A percentile compares a stretch with the other conserved stretches of the same genome.
Conservation (phyloP, 2,329 filamentous ascomycete species). For the Trichoderma sp. region DNA sequence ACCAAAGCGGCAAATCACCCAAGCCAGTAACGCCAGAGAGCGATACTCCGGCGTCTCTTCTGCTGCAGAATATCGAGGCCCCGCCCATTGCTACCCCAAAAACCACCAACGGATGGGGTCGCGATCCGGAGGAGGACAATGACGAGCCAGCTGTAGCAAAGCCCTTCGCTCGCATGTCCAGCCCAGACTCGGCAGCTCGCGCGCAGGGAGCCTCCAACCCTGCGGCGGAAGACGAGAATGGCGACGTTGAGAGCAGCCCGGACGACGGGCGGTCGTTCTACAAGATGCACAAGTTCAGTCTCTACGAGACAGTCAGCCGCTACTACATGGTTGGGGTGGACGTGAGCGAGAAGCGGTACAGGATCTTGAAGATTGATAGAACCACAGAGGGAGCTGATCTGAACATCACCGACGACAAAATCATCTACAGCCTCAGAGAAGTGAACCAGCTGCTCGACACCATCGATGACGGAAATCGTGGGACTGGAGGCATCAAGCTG, state of each 20-base stretch:
- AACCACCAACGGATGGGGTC: constrained; percentile 30
- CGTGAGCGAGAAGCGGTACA: constrained; percentile 82
- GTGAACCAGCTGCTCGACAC: constrained; percentile 92
- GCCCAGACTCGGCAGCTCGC: constrained; percentile 48
- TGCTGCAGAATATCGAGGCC: constrained; percentile 42
- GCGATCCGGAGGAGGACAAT: constrained; percentile 51
- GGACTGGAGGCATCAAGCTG: constrained; percentile 83
- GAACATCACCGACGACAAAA: constrained; percentile 89
- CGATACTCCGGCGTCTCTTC: constrained; percentile 38
- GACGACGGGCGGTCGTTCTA: constrained; percentile 43
- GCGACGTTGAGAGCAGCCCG: constrained; percentile 28
- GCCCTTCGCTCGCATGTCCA: constrained; percentile 59
- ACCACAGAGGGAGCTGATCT: constrained; percentile 76
- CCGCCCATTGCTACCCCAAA: constrained; percentile 34
- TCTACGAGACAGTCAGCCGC: constrained; percentile 91
- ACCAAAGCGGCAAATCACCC: constrained; percentile 1
- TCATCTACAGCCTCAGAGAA: constrained; percentile 87
- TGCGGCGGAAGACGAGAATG: constrained; percentile 30
- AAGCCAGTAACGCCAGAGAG: constrained; percentile 25
- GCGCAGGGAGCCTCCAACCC: constrained; percentile 22
- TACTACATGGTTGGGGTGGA: constrained; percentile 96
- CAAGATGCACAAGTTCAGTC: constrained; percentile 94
- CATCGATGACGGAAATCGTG: constrained; percentile 93
- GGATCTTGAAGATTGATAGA: constrained; percentile 92
- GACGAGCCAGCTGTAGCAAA: constrained; percentile 60